These are phyloP conservation scores for Bathelium albidoporum DNA, from an alignment of 495 filamentous ascomycete species.

Conservation along the genomic window DNA sequence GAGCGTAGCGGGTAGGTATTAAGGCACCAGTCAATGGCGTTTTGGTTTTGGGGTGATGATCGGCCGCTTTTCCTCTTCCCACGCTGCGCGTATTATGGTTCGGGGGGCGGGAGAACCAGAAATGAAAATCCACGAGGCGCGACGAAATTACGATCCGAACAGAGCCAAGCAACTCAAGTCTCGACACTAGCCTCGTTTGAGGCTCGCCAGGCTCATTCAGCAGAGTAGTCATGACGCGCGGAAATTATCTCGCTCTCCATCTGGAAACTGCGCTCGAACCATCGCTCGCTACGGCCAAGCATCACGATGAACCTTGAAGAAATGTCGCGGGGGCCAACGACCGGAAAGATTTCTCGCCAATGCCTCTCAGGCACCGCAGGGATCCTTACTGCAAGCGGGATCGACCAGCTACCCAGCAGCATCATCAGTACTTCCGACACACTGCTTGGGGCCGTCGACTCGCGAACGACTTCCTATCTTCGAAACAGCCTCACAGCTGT, in stretches of 20 bases:
- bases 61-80: background rate
- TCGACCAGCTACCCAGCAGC: background rate
- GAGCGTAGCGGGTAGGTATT: background rate
- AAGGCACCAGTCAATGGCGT: background rate
- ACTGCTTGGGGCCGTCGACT: no score
- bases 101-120: background rate
- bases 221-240: background rate
- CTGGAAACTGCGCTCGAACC: background rate
- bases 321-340: background rate
- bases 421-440: no score
- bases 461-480: background rate
- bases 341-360: background rate
- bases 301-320: background rate
- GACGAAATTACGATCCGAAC: background rate
- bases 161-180: background rate
- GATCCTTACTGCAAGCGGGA: background rate
- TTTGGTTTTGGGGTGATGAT: background rate
- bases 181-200: background rate
- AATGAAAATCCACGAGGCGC: background rate
- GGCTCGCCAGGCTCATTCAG: background rate
- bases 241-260: background rate
- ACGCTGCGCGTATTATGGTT: background rate
- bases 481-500: background rate
- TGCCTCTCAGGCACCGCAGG: background rate
- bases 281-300: background rate